Conservation (phyloP, 805 yeast species). For the Kodamaea jinghongensis region DNA sequence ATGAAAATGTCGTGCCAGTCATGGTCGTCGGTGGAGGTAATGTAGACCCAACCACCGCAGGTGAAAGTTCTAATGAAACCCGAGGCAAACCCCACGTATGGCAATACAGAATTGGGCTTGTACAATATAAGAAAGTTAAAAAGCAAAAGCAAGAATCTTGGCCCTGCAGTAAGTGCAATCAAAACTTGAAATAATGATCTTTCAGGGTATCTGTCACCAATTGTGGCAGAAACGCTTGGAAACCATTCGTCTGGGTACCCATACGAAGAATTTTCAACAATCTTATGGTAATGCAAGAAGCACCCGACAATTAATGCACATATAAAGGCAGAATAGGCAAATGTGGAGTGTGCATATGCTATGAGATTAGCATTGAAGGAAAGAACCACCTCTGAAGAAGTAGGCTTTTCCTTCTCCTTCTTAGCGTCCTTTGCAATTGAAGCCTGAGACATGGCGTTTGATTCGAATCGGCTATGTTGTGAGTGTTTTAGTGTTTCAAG, state of each 20-base stretch:
- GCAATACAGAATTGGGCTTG: constrained; percentile 32
- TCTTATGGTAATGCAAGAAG: constrained; percentile 78
- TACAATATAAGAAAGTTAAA: constrained; percentile 51
- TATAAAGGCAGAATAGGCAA: constrained; percentile 71
- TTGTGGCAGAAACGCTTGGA: constrained; percentile 95
- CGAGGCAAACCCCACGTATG: constrained; percentile 44
- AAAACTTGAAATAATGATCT: constrained; percentile 86
- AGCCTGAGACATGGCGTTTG: constrained; percentile 1
- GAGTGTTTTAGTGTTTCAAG: no score
- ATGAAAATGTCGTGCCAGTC: constrained; percentile 94
- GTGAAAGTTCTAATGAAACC: constrained; percentile 91
- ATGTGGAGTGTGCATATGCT: constrained; percentile 69
- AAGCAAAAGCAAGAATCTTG: constrained; percentile 67
- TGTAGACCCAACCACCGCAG: constrained; percentile 98
- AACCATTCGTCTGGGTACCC: constrained; percentile 99
- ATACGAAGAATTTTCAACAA: constrained; percentile 79
- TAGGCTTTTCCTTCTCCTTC: constrained; percentile 1
- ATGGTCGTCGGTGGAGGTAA: constrained; percentile 95
- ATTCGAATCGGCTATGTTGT: no score
- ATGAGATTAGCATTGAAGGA: constrained; percentile 62
- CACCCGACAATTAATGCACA: constrained; percentile 75
- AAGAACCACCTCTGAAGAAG: constrained; percentile 1
- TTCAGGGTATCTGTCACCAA: constrained; percentile 96
- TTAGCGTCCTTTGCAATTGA: constrained; percentile 2
- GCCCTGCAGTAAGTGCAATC: constrained; percentile 92